Conservation (phyloP, 164 flowering plant genomes). For the Tinospora cordifolia region DNA sequence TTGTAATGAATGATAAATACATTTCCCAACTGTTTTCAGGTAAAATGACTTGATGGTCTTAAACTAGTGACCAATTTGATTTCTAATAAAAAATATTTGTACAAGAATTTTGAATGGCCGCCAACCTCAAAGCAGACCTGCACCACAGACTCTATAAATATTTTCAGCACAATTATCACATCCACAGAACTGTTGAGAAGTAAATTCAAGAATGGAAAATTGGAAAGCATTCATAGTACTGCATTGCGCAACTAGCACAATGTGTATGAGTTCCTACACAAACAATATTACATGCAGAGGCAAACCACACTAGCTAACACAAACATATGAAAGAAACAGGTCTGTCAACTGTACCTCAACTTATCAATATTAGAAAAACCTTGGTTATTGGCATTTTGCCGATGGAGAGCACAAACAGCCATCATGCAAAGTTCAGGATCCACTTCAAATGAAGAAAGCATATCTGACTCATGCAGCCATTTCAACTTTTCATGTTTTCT, state of each 20-base stretch:
- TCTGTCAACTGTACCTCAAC: constrained; percentile 31
- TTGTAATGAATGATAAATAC: too few relatives aligned
- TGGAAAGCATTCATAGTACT: not conserved
- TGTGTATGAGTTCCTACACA: not conserved
- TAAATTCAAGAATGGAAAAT: not conserved
- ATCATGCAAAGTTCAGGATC: constrained; percentile 63
- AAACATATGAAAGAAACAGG: not conserved
- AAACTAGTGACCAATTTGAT: not conserved
- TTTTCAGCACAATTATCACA: not conserved
- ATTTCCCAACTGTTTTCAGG: too few relatives aligned
- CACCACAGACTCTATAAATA: not conserved
- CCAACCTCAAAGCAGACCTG: too few relatives aligned
- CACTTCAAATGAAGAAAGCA: constrained; percentile 62
- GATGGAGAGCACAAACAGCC: constrained; percentile 75
- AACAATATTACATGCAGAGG: not conserved
- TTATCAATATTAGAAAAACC: constrained; percentile 63
- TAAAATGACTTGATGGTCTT: not conserved
- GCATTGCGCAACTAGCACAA: not conserved
- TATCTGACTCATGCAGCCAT: constrained; percentile 63
- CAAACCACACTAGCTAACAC: not conserved
- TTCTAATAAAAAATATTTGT: not conserved
- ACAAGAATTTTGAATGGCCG: too few relatives aligned
- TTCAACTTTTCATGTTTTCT: constrained; percentile 23
- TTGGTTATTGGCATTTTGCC: constrained; percentile 44
- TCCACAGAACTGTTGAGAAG: not conserved